Evolutionary conservation across 148 eudicot species (phyloP), one percentile per base, ranked within the genome.

Genomic region (Suaeda aralocaspica): DNA sequence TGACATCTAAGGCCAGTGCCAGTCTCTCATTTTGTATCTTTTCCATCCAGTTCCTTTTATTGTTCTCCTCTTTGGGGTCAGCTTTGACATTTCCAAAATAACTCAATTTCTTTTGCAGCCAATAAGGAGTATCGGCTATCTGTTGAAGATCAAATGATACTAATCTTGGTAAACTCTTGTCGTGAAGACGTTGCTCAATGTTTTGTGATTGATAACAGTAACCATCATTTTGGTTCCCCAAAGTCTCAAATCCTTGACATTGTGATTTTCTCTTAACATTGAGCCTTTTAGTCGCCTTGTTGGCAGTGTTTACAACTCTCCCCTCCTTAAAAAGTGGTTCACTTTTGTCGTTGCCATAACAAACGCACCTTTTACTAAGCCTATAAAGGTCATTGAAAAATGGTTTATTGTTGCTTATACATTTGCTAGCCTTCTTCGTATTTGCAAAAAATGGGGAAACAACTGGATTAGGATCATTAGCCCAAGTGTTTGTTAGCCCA

Each of bases 11-110:
- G 19, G 52, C 59, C 70, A 22, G 18, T 70, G 34, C 58, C 67
- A 59, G n/a, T 9, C 44, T 48, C 45, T 66, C 67, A 28, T 0
- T 52, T 65, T 36, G 64, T 18, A 28, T 2, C 6, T 34, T 22
- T 42, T 65, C 49, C 53, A 71, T 71, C 66, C 12, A 65, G 49
- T 39, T 76, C 59, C 44, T 22, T 51, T 36, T 56, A 24, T 53
- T 34, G 22, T 36, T 30, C 34, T 39, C 28, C 58, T 67, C 59
- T 29, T 55, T 69, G 25, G 7, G 36, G 6, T 19, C 59, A 36
- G 10, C 34, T 30, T 39, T 31, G 22, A n/a, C 41, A 2, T 19
- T 69, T 24, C 21, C n/a, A n/a, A n/a, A n/a, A n/a, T n/a, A n/a
- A n/a, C n/a, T n/a, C n/a, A n/a, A n/a, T n/a, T n/a, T n/a, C n/a